Percentiles rank a stretch among this genome's conserved stretches.
phyloP scores from a whole-genome alignment of 176 grass and related monocot genomes.

The Rhynchospora tenuis region DNA sequence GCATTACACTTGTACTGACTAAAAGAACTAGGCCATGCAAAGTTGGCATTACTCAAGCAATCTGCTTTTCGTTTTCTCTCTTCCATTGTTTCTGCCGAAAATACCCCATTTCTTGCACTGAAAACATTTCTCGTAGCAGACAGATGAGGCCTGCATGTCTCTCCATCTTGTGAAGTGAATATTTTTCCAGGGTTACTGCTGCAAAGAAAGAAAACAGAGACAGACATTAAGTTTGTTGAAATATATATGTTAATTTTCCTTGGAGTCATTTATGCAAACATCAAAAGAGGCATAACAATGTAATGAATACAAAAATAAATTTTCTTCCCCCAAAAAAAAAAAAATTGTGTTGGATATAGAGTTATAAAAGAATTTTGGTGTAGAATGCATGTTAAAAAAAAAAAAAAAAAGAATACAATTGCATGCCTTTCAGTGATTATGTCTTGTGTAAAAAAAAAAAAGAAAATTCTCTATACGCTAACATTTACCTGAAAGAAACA shows the following conservation, averaged over 20 bases:
- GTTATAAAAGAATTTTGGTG: neutral
- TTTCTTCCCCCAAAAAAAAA: neutral
- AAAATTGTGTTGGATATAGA: neutral
- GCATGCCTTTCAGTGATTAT: neutral
- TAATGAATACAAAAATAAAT: neutral
- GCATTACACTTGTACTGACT: neutral
- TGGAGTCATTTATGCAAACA: neutral
- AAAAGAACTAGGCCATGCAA: neutral
- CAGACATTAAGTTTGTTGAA: neutral
- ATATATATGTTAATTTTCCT: neutral
- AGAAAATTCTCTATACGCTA: neutral
- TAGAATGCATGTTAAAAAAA: too few relatives aligned
- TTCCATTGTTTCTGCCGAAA: neutral
- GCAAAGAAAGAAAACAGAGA: neutral
- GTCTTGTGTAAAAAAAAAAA: neutral
- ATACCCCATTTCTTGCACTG: neutral
- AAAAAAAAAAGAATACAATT: neutral
- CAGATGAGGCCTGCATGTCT: neutral
- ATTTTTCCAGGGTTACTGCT: neutral
- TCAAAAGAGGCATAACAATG: neutral
- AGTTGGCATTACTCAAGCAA: neutral
- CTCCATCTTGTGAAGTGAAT: neutral
- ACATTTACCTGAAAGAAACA: conserved; percentile 41
- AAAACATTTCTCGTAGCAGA: neutral
- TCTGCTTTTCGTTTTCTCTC: conserved; percentile 6